Percentiles rank a stretch among this genome's conserved stretches.
Evolutionary conservation across 148 eudicot genomes (phyloP).

Genomic region (Cornus controversa): DNA sequence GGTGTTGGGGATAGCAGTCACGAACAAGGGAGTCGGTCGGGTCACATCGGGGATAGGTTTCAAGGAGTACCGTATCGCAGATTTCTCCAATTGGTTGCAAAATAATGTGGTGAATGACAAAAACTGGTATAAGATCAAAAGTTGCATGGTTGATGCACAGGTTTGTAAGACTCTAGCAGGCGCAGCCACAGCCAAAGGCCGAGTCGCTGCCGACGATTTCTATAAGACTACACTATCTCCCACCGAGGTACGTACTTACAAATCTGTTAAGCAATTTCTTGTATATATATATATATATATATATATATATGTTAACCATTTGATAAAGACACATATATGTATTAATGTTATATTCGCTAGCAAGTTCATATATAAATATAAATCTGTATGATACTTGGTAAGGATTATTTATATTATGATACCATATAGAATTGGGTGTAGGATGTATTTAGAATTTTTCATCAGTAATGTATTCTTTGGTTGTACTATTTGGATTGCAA

Average conservation of each 20-base stretch:
- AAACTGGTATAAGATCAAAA: conserved; percentile 33
- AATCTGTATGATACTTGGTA: too few relatives aligned
- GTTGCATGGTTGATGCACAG: conserved; percentile 28
- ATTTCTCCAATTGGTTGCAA: conserved; percentile 45
- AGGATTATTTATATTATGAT: too few relatives aligned
- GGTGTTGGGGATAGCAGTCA: conserved; percentile 30
- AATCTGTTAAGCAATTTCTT: too few relatives aligned
- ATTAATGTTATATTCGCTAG: too few relatives aligned
- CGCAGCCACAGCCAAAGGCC: too few relatives aligned
- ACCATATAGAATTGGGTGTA: too few relatives aligned
- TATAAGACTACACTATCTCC: conserved; percentile 13
- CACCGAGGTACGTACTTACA: conserved; percentile 17
- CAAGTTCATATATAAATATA: too few relatives aligned
- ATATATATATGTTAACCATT: neutral
- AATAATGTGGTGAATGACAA: conserved; percentile 21
- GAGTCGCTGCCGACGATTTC: conserved; percentile 5
- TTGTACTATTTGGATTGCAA: too few relatives aligned
- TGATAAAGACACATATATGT: too few relatives aligned
- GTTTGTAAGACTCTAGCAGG: conserved; percentile 18
- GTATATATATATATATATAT: neutral
- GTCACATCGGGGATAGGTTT: conserved; percentile 18
- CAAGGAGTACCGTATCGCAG: conserved; percentile 28
- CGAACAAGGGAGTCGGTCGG: conserved; percentile 29
- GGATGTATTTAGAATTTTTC: too few relatives aligned
- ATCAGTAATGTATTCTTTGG: too few relatives aligned